Evolutionary conservation across 441 rosid species (phyloP), one percentile per base, ranked within the genome.

Genomic region (Biscutella auriculata): DNA sequence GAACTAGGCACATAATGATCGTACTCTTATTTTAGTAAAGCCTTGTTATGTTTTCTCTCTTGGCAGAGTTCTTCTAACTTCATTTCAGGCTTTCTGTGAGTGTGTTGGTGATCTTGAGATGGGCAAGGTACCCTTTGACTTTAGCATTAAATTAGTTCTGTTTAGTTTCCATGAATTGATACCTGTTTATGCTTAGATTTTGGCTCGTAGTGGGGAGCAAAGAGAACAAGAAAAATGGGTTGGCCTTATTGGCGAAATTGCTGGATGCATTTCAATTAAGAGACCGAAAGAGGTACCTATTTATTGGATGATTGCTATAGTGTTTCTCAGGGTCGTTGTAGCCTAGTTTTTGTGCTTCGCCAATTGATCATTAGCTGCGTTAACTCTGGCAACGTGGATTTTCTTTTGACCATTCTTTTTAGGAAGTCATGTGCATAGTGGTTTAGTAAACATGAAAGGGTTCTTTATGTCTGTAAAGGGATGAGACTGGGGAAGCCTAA

Each of bases 21-120:
- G n/a, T 57, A 25, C 32, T 45, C 50, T 44, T 53, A 49, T 19
- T 29, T 35, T 45, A 57, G 39, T 45, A 35, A 53, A 40, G 14
- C 63, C 44, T 37, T 56, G 39, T 27, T 45, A 55, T 45, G 15
- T n/a, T 26, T 35, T 68, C 26, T 53, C 44, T 67, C 27, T 63
- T 70, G 80, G 71, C 95, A 94, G 99, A 69, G 93, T 80, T 44
- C 93, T 94, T 66, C 78, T 89, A 68, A 75, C 83, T 53, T 87
- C 99, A 68, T 89, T 89, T 79, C 97, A 84, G 72, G 91, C 96
- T 48, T 94, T 94, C 69, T 94, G 99, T 75, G 99, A 94, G 73
- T 94, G 97, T 68, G 90, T 94, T 69, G 99, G 99, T 57, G 99
- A 94, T 72, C 83, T 94, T 67, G 99, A 94, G 81, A 89, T 94